These are phyloP conservation scores for Chionographis japonica DNA, from an alignment of 106 monocot species.

Conservation along the genomic window DNA sequence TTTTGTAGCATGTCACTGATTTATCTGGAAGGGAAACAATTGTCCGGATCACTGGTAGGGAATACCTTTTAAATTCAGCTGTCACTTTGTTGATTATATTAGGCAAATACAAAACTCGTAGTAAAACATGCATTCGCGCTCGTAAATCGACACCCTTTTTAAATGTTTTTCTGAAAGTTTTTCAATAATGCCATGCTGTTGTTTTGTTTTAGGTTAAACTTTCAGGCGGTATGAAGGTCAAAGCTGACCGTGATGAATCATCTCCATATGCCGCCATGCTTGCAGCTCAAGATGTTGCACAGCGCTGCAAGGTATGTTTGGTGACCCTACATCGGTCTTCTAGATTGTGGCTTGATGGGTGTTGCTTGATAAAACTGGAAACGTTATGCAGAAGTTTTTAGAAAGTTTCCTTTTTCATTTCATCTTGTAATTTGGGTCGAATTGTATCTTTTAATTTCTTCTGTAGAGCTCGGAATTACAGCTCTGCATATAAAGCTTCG, in stretches of 20 bases:
- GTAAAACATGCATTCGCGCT: too few relatives aligned
- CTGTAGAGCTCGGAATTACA: conserved; percentile 21
- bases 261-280: conserved; percentile 40
- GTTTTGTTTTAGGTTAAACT: neutral
- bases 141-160: neutral
- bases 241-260: conserved; percentile 33
- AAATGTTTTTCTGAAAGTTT: neutral
- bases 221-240: conserved; percentile 37
- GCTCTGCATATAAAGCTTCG: conserved; percentile 34
- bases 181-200: neutral
- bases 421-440: neutral
- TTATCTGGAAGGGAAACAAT: conserved; percentile 50
- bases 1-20: conserved; percentile 44
- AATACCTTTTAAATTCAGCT: neutral
- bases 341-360: neutral
- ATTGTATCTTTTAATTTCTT: neutral
- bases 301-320: conserved; percentile 25
- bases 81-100: too few relatives aligned
- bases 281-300: conserved; percentile 35
- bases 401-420: neutral
- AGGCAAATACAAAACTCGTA: too few relatives aligned
- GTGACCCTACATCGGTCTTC: neutral
- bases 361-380: neutral
- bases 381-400: neutral
- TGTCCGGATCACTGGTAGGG: conserved; percentile 50